Base-by-base conservation (phyloP, 495 filamentous ascomycete species). In the Geopyxis carbonaria region DNA sequence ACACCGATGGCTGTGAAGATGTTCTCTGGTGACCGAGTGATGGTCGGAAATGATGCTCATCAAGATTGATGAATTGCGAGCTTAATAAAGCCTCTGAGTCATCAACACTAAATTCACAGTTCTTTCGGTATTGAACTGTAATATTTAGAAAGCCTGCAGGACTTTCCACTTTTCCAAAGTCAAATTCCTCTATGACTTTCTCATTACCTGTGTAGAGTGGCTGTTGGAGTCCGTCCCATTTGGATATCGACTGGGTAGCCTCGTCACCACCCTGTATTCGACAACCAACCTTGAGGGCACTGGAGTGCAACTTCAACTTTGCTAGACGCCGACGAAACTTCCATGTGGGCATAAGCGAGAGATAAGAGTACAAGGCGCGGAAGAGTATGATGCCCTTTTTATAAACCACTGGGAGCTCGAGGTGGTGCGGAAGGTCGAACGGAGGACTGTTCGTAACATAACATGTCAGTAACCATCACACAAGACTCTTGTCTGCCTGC, bases 361-460 rank as follows among this genome's bases (percentile, higher is more conserved):
- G 71, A 37, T 76, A 79, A 10, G 82, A 68, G 58, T 83, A 94
- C n/a, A 97, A 67, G 6, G 84, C 85, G 42, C 91, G 71, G 60
- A 95, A 94, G 45, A 95, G 70, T 40, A 95, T 77, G 44, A 97
- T 89, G 49, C 75, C 77, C 61, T 87, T 84, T 63, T 95, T 97
- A 65, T 97, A 97, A 43, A 89, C 75, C 16, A 81, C 87, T 3
- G 89, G 84, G 33, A 94, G 63, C 61, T 41, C 73, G 21, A 40
- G 51, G 5, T 33, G 19, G 24, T 35, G 51, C 14, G 43, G 36
- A 11, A 55, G 39, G 16, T 55, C 47, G 35, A 47, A 50, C 30
- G 49, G 44, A 22, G 44, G 16, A 28, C 50, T 53, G 4, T 24
- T 18, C 5, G 33, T 31, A 27, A 20, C 16, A 31, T 34, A 14